Evolutionary conservation across 1,284 basidiomycete species (phyloP), one percentile per base, ranked within the genome.

Genomic region (Kalmanozyma brasiliensis): DNA sequence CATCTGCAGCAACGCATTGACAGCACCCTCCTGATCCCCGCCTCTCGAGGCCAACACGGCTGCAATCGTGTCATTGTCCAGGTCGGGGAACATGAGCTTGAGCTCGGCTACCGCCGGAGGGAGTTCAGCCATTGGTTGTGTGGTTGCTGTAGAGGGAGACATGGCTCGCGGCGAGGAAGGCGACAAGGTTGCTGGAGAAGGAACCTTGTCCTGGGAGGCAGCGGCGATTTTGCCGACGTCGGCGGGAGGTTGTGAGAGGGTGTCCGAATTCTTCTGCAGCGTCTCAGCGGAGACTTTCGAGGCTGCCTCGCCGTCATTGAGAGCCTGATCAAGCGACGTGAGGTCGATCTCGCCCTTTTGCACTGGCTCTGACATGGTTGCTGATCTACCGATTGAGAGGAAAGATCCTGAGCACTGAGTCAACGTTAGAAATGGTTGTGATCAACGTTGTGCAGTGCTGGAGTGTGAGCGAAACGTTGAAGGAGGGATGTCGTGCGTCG

Each of bases 1-100:
- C 75, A 77, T 77, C 51, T 72, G 70, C 51, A 77, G 45, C 10
- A 77, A 63, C 4, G 73, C 60, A 22, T 75, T 77, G 49, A 77
- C 64, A 1, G 75, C 75, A 13, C 62, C 47, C 51, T 78, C 74
- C 38, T 73, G 61, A 43, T 76, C 52, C 1, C 74, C 74, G 26
- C 64, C 72, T 10, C 58, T 52, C 6, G 73, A 64, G n/a, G 68
- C 65, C 8, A 78, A 49, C 14, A 78, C 73, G 23, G 72, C 72
- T 11, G 52, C 56, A 34, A 78, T 70, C 1, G 74, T 76, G 4
- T 78, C 76, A 20, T 52, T 41, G 52, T 78, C 76, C 17, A 76
- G 42, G 29, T 74, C 66, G 1, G 76, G 76, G 40, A 78, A 78
- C 74, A 78, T 78, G 42, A 33, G 36, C 35, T 68, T 69, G 47